Base-by-base conservation (phyloP, 805 yeast genomes). In the Starmerella floris region DNA sequence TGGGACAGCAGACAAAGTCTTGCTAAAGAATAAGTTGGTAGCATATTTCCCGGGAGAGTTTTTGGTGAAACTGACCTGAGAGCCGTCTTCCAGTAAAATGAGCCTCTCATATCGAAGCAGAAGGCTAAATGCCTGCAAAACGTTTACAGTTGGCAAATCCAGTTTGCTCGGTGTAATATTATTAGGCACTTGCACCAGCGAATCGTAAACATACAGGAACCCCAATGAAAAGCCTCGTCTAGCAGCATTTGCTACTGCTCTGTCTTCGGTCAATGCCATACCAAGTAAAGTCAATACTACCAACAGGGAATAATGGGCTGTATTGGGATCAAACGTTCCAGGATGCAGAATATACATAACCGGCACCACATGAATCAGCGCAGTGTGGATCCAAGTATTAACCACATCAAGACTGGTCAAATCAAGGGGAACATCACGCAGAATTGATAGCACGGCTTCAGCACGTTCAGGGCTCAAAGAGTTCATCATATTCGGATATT, bases 271-370 rank as follows among this genome's bases (percentile, higher is more conserved):
- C 23, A 57, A 26, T 3, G 61, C 44, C 58, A 59, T 52, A 2
- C 63, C 62, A n/a, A 60, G 25, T 15, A 55, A 36, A 9, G 52
- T 50, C 43, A 60, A 33, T 11, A 51, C 53, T 2, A 56, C 56
- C 38, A 60, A 43, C 31, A 59, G 43, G 21, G 54, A 47, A 0
- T 54, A 50, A 31, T 54, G 52, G 16, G 51, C 43, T 1, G 30
- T 26, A 33, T 56, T 52, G 3, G 56, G 52, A 21, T 53, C 51
- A 43, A 56, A 59, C 4, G 59, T 50, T 4, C 59, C 56, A 16
- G 53, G 39, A 46, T 60, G 62, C 9, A 60, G 42, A 26, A 56
- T 44, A 35, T 42, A 33, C 28, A 41, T 31, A 11, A 59, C 44
- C 8, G 54, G 45, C 2, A 40, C 49, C 2, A 52, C 53, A 10